phyloP scores from a whole-genome alignment of 2,329 filamentous ascomycete species.

The Fusarium stilboides region DNA sequence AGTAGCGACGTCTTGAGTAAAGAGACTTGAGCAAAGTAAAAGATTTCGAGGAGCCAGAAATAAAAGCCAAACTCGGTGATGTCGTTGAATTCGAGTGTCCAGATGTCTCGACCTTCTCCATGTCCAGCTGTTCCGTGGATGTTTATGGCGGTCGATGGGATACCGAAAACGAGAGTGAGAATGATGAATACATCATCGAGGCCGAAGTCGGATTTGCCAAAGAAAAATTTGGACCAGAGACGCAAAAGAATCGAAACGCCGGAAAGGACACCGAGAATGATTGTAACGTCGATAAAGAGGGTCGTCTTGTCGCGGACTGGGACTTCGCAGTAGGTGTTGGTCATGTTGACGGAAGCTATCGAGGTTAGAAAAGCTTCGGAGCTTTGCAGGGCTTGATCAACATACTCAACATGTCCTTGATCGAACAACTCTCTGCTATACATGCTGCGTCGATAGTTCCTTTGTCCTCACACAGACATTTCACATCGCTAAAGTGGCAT shows the following conservation, averaged over 20 bases:
- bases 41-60: constrained; percentile 55
- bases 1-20: constrained; percentile 60
- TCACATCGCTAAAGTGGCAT: constrained; percentile 41
- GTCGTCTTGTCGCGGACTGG: constrained; percentile 27
- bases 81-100: constrained; percentile 50
- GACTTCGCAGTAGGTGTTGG: constrained; percentile 34
- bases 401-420: constrained; percentile 31
- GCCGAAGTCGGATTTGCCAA: constrained; percentile 48
- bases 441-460: constrained; percentile 36
- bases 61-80: constrained; percentile 47
- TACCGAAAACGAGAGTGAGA: constrained; percentile 35
- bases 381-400: fast-evolving
- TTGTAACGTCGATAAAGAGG: constrained; percentile 32
- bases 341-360: constrained; percentile 29
- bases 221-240: constrained; percentile 50
- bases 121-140: constrained; percentile 43
- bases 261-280: constrained; percentile 51
- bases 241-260: constrained; percentile 55
- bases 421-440: constrained; percentile 12
- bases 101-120: constrained; percentile 55
- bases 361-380: fast-evolving
- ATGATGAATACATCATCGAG: constrained; percentile 53
- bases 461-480: constrained; percentile 44
- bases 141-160: constrained; percentile 47
- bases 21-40: constrained; percentile 58